Base-by-base conservation (phyloP, 495 filamentous ascomycete species). In the Terfezia claveryi region DNA sequence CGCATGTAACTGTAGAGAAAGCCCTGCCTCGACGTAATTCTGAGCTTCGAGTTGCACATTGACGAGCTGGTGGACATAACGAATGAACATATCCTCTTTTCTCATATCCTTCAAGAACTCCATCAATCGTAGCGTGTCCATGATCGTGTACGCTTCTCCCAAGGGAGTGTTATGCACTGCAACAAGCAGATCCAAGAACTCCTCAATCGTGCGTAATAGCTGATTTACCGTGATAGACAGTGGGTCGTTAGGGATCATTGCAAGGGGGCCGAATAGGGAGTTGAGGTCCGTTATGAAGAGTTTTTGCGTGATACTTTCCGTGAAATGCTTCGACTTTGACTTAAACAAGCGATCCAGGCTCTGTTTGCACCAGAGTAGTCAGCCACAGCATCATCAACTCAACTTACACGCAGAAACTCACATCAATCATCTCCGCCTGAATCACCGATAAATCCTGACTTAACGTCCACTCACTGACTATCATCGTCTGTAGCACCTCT, bases 61-160 rank as follows among this genome's bases (percentile, higher is more conserved):
- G 11, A 87, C 85, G 3, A 99, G 74, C 65, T 94, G 87, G 63
- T 99, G 92, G 23, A 96, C 88, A 64, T 96, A 96, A 56, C 87
- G 82, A 59, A 94, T 83, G 66, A 88, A 99, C 58, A 95, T 94
- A 64, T 94, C 87, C 66, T 93, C 87, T 63, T 92, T 92, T 59
- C 89, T 83, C 85, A 94, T 91, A 64, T 95, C 89, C 64, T 85
- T 81, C 67, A 95, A 76, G 70, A 94, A 96, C 59, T 94, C 85
- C 91, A 96, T 94, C 38, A 98, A 69, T 61, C 85, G 78, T 50
- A 96, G 73, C 1, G 86, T 86, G 65, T 96, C 83, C 64, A 92
- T 80, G 52, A 87, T 77, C 56, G 80, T 76, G 49, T 79, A 81
- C 14, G 87, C 84, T 59, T 92, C 85, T 37, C 78, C 78, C 17